Evolutionary conservation across 139 green algal genomes (phyloP).

Genomic region (Zygnema circumcarinatum): DNA sequence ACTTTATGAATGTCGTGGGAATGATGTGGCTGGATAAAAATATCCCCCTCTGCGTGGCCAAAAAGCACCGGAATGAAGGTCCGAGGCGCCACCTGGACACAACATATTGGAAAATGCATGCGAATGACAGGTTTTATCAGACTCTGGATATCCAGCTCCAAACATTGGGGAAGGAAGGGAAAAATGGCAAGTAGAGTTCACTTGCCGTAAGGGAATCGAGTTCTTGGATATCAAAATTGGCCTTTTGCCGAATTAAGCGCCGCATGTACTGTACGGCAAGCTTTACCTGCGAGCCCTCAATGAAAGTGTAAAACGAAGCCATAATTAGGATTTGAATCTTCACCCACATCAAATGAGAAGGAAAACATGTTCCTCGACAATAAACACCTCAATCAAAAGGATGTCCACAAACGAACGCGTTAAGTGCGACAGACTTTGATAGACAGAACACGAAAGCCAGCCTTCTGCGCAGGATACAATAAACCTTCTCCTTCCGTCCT

Average conservation of each 20-base stretch:
- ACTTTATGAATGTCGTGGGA: constrained; percentile 60
- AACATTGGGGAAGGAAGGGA: not conserved
- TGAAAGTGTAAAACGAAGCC: not conserved
- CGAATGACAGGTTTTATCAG: too few relatives aligned
- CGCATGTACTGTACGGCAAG: constrained; percentile 52
- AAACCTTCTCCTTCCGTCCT: too few relatives aligned
- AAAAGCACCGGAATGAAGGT: constrained; percentile 88
- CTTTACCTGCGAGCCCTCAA: constrained; percentile 35
- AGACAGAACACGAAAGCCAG: too few relatives aligned
- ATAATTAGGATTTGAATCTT: not conserved
- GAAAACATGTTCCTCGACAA: too few relatives aligned
- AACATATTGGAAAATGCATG: not conserved
- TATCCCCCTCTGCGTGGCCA: constrained; percentile 83
- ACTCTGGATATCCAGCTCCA: too few relatives aligned
- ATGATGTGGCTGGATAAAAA: constrained; percentile 81
- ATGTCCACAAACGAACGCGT: too few relatives aligned
- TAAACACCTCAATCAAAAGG: too few relatives aligned
- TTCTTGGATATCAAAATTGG: constrained; percentile 58
- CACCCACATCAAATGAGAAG: too few relatives aligned
- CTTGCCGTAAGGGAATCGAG: constrained; percentile 39
- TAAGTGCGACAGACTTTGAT: too few relatives aligned
- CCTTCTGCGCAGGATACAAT: too few relatives aligned
- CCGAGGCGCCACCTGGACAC: constrained; percentile 19
- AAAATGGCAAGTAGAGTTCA: not conserved
- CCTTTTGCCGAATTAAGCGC: constrained; percentile 42